Percentiles rank a stretch among this genome's conserved stretches.
Evolutionary conservation across 129 eudicot genomes (phyloP).

Genomic region (Scalesia atractyloides): DNA sequence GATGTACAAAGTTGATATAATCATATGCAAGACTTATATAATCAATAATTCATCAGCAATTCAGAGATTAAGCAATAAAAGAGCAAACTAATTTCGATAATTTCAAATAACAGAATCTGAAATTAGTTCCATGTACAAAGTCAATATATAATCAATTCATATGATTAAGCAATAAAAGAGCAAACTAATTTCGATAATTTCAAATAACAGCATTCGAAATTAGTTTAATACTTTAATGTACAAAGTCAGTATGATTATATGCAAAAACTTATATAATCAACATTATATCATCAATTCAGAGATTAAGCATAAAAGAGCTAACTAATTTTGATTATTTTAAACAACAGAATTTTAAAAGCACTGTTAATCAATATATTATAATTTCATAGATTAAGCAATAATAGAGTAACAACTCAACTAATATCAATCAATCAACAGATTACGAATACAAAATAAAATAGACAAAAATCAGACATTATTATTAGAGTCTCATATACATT

Average conservation of each 20-base stretch:
- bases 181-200: too few relatives aligned
- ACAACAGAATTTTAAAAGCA: not conserved
- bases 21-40: not conserved
- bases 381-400: not conserved
- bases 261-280: slow-evolving; percentile 4
- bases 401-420: not conserved
- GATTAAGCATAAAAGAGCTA: slow-evolving; percentile 2
- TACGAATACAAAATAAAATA: slow-evolving; percentile 2
- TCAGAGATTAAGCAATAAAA: not conserved
- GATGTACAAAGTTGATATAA: not conserved
- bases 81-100: too few relatives aligned
- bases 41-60: not conserved
- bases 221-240: slow-evolving; percentile 1
- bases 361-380: not conserved
- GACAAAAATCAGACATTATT: too few relatives aligned
- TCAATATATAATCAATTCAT: not conserved
- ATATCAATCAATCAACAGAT: slow-evolving; percentile 4
- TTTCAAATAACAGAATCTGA: too few relatives aligned
- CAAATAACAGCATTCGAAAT: too few relatives aligned
- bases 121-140: not conserved
- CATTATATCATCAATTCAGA: not conserved
- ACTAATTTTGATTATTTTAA: not conserved
- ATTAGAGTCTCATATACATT: too few relatives aligned
- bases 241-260: not conserved
- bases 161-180: not conserved